Evolutionary conservation across 176 grass and related monocot genomes (phyloP).

Genomic region (Olyra latifolia): DNA sequence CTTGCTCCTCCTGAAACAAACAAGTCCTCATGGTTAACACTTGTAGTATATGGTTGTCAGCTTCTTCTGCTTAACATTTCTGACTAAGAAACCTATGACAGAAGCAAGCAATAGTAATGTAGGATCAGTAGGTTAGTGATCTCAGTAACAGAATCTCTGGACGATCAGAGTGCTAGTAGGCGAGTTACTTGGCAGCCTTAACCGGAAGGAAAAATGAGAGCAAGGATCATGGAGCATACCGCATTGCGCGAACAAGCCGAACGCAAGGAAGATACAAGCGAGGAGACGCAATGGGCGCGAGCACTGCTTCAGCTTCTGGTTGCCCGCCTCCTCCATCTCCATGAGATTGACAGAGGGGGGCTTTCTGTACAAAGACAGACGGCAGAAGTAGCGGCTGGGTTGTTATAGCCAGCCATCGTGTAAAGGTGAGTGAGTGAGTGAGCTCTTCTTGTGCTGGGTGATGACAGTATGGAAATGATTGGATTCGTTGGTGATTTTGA

Average conservation of each 20-base stretch:
- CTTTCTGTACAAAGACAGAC: neutral
- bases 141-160: neutral
- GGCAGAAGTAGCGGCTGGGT: neutral
- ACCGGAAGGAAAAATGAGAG: neutral
- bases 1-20: slow-evolving; percentile 29
- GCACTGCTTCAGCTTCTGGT: neutral
- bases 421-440: neutral
- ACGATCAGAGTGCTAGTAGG: neutral
- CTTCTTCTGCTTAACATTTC: neutral
- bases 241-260: slow-evolving; percentile 44
- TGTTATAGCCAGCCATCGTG: slow-evolving; percentile 34
- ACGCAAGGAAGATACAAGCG: neutral
- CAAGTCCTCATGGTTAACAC: neutral
- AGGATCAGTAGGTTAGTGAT: neutral
- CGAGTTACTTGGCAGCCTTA: neutral
- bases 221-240: slow-evolving; percentile 17
- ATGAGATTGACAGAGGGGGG: neutral
- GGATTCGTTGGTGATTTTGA: slow-evolving; percentile 39
- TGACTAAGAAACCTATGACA: neutral
- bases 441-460: slow-evolving; percentile 13
- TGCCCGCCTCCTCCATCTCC: slow-evolving; percentile 23
- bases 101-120: neutral
- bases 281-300: slow-evolving; percentile 2
- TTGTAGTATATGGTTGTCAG: neutral
- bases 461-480: slow-evolving; percentile 44